Conservation (phyloP, 1,284 basidiomycete species). For the Ustilago loliicola region DNA sequence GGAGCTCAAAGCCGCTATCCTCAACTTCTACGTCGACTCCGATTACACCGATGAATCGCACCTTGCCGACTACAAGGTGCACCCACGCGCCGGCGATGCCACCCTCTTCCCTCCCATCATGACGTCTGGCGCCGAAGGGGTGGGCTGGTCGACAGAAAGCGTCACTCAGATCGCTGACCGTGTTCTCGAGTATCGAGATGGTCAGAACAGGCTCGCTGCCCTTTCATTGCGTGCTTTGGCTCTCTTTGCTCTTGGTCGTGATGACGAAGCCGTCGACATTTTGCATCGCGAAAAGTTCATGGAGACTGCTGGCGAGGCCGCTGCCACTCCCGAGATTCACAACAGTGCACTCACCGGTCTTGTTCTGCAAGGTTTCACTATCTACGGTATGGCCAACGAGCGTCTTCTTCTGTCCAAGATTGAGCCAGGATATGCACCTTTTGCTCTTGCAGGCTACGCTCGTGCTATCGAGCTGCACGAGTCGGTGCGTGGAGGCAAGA, state of each 20-base stretch:
- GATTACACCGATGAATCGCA: conserved; percentile 59
- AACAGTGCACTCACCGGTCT: conserved; percentile 50
- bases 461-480: conserved; percentile 68
- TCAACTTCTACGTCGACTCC: conserved; percentile 42
- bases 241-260: conserved; percentile 61
- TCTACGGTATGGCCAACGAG: conserved; percentile 68
- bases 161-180: conserved; percentile 43
- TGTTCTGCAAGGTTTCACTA: conserved; percentile 57
- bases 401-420: conserved; percentile 47
- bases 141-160: conserved; percentile 57
- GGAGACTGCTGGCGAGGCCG: conserved; percentile 46
- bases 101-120: conserved; percentile 61
- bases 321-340: conserved; percentile 34
- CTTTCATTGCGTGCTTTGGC: conserved; percentile 57
- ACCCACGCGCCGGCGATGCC: conserved; percentile 29
- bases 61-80: conserved; percentile 46
- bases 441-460: conserved; percentile 62
- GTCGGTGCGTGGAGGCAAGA: conserved; percentile 60
- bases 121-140: conserved; percentile 26
- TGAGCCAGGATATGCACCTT: conserved; percentile 53
- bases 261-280: conserved; percentile 62
- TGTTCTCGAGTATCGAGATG: conserved; percentile 48
- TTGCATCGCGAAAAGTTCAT: conserved; percentile 60
- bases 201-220: conserved; percentile 33
- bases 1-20: conserved; percentile 51